Base-by-base conservation (phyloP, 2,329 filamentous ascomycete species). In the Aspergillus caelatus region DNA sequence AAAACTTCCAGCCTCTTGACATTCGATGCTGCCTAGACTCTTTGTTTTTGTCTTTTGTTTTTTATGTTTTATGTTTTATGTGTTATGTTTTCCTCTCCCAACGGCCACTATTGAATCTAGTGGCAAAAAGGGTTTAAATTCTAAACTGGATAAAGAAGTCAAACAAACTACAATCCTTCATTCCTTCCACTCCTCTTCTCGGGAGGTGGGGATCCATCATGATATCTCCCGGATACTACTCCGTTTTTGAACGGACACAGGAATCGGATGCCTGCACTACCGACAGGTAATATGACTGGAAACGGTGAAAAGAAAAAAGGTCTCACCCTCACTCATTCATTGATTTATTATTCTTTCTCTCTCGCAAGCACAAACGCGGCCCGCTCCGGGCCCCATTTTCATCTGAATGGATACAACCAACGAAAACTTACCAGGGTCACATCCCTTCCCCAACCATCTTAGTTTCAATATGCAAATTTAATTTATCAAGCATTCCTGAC, bases 341-440 rank as follows among this genome's bases (percentile, higher is more conserved):
- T 8, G 39, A 19, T 41, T 41, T n/a, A 41, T 30, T 26, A 26
- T 26, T 26, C 3, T 26, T 26, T 26, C 4, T 4, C 23, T 23
- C 12, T 23, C 52, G n/a, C 52, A 21, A 54, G 30, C n/a, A 55
- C 52, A 55, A 41, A 39, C 32, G 52, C 52, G 52, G 52, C 52
- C 52, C 52, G 52, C 52, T 39, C 52, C 52, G 52, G 52, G 52
- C 52, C 52, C 52, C 52, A 55, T 55, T 2, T 23, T 36, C 52
- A 23, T 55, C 21, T 36, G 23, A 36, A 36, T 55, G 52, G 21
- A 39, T 21, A 55, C 21, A 26, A 19, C n/a, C 21, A 21, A 23
- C 26, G 23, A 34, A 34, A 53, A 16, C 39, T 9, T 11, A 55
- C 12, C 12, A 30, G 28, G 34, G 52, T 16, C 11, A 19, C 52